These are phyloP conservation scores for Turnera subulata DNA, from an alignment of 345 rosid genomes.

Conservation along the genomic window DNA sequence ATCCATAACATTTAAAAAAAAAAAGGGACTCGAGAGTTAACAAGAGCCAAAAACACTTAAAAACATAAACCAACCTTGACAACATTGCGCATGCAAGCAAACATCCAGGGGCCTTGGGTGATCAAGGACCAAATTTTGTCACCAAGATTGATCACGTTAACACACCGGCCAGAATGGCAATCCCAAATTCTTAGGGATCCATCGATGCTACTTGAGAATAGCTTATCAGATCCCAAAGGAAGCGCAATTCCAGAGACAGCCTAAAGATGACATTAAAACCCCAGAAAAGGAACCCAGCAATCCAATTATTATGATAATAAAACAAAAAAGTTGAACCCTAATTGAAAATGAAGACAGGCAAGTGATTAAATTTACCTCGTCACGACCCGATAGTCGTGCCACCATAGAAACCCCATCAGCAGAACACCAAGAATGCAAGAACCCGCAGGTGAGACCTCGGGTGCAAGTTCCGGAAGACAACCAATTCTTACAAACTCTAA, in stretches of 20 bases:
- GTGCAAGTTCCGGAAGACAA: conserved; percentile 23
- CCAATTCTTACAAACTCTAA: conserved; percentile 30
- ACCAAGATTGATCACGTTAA: conserved; percentile 27
- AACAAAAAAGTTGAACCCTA: neutral
- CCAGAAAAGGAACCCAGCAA: neutral
- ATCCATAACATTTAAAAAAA: no score
- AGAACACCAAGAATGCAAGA: conserved; percentile 24
- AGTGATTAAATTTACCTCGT: no score
- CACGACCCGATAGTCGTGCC: conserved; percentile 33
- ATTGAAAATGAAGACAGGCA: no score
- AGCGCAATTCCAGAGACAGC: conserved; percentile 45
- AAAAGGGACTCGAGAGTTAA: no score
- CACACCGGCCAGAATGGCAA: conserved; percentile 46
- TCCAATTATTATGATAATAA: neutral
- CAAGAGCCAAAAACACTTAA: no score
- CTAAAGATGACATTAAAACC: conserved; percentile 15
- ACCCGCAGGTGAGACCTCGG: conserved; percentile 26
- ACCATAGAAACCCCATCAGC: conserved; percentile 29
- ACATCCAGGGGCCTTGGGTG: conserved; percentile 57
- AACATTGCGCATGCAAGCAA: conserved; percentile 46
- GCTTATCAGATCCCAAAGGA: conserved; percentile 50
- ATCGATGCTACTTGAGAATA: conserved; percentile 49
- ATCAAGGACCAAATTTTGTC: conserved; percentile 47
- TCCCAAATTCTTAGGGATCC: conserved; percentile 48
- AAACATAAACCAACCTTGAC: conserved; percentile 38